Base-by-base conservation (phyloP, 345 rosid species). In the Murraya koenigii region DNA sequence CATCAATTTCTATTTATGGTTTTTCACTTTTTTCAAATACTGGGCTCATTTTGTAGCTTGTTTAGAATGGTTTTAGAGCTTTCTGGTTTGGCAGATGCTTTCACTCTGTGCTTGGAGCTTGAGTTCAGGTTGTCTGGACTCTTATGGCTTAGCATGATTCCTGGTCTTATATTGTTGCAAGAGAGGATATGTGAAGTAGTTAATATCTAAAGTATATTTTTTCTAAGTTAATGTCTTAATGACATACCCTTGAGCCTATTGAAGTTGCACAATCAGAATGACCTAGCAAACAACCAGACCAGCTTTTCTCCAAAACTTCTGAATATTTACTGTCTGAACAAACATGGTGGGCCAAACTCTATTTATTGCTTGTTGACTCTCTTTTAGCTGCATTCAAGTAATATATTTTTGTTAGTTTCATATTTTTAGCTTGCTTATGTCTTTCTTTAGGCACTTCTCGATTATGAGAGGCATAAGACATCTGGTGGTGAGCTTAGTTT, bases 391-490 rank as follows among this genome's bases (percentile, higher is more conserved):
- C 59, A 49, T 62, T 26, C 6, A 8, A 11, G 5, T 1, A 17
- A 38, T n/a, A 28, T 69, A 25, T 77, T 65, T 79, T 22, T 56
- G 58, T 74, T 60, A 25, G 19, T 61, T 19, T 35, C 71, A 54
- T 54, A 20, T 54, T 25, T 41, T 35, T 63, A 10, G 6, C 71
- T 26, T 8, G 22, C 76, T 20, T 58, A 52, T 61, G 13, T 66
- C 35, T 22, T 64, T 84, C 66, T 69, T 54, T 81, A 95, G 99
- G 91, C 96, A 38, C 97, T 95, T 56, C 94, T 95, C 75, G 99
- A 95, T 71, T 95, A 90, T 83, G 98, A 95, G 84, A 90, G 92
- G 85, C 93, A 88, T 71, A 91, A 90, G 83, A 88, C 82, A 65
- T 59, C 39, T 66, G 86, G 83, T 69, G 95, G 94, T 75, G 98